Conservation (phyloP, 352 stramenopile genomes). For the Thraustotheca clavata region DNA sequence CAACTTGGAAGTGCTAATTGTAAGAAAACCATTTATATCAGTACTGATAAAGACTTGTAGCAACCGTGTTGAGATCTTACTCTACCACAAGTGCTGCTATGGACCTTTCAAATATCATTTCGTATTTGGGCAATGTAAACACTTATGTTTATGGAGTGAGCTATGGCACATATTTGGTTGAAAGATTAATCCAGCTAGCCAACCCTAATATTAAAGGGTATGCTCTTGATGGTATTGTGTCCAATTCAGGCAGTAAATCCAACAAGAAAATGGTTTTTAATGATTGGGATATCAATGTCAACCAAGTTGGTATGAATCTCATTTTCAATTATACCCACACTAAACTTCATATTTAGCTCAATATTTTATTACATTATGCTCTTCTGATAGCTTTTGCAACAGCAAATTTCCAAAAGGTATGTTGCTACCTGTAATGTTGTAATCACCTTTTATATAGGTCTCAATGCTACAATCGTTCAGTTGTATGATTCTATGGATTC, state of each 20-base stretch:
- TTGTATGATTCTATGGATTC: neutral
- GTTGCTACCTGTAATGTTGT: no score
- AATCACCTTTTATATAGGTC: neutral
- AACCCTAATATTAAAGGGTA: slow-evolving; percentile 36
- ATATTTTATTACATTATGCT: slow-evolving; percentile 26
- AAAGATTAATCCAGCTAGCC: slow-evolving; percentile 35
- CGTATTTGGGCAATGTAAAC: slow-evolving; percentile 14
- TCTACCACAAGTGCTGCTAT: slow-evolving; percentile 38
- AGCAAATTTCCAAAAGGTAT: slow-evolving; percentile 23
- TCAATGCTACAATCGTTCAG: neutral
- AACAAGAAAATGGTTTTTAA: neutral
- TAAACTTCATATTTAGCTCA: neutral
- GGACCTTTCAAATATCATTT: slow-evolving; percentile 28
- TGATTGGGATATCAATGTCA: slow-evolving; percentile 32
- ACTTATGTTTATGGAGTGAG: slow-evolving; percentile 58
- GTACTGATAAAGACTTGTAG: neutral
- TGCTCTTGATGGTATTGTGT: slow-evolving; percentile 37
- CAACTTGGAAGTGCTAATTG: slow-evolving; percentile 29
- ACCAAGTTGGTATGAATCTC: slow-evolving; percentile 23
- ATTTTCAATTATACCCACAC: neutral
- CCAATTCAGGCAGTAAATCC: slow-evolving; percentile 24
- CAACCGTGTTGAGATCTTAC: slow-evolving; percentile 27
- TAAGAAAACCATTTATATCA: neutral
- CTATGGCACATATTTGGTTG: slow-evolving; percentile 60
- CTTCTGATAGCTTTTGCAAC: slow-evolving; percentile 21